Evolutionary conservation across 2,329 filamentous ascomycete species (phyloP), one percentile per base, ranked within the genome.

Genomic region (Exophiala xenobiotica): DNA sequence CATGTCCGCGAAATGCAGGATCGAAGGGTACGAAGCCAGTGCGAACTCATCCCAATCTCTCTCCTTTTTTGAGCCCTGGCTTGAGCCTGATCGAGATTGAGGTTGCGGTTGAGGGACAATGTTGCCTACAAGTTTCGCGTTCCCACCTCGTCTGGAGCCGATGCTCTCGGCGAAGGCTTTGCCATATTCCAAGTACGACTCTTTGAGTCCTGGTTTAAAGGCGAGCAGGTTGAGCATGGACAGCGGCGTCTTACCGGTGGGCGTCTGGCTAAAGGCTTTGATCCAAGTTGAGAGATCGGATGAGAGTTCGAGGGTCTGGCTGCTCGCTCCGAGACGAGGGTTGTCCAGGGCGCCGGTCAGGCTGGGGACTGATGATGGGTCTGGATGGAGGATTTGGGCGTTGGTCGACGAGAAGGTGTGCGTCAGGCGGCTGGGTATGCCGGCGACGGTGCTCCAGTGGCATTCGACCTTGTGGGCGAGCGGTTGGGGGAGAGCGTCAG

Each of bases 191-290:
- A 78, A 68, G 59, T 85, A 86, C 19, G 49, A 54, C 19, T 31
- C 26, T 60, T 82, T 80, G 54, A 71, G 74, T 8, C 71, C 74
- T 0, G 65, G 69, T 37, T 72, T 71, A 67, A 86, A 85, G 31
- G 80, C 72, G 3, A 86, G 72, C 2, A 85, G 68, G 54, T 86
- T 85, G 31, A 85, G 71, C 82, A 85, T 86, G 1, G 78, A 80
- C 1, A 85, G 77, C 0, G 82, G 67, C 2, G 62, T 76, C 29
- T 63, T 67, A 56, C 38, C 61, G 6, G 63, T 45, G 64, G 68
- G 64, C 61, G 62, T 56, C 51, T 26, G 55, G 41, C 16, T 58
- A 18, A 71, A 57, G 11, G 54, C 26, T 9, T 61, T 52, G 63
- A 82, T 78, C 75, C 81, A 85, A 1, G 60, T 31, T 9, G 72